These are phyloP conservation scores for Aureoboletus auriporus DNA, from an alignment of 768 basidiomycete species.

Conservation along the genomic window DNA sequence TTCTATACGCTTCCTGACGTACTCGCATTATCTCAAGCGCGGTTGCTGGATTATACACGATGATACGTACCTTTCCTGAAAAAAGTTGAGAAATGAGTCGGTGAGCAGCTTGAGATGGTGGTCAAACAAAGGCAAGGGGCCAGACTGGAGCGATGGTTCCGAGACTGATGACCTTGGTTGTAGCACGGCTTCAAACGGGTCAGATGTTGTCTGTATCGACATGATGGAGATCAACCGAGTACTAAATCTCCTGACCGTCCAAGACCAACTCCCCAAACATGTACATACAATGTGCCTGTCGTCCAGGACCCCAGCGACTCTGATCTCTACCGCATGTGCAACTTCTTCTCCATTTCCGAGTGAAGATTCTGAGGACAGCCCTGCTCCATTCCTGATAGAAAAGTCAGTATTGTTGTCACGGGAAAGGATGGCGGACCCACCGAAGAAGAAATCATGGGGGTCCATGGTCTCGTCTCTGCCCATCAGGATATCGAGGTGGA, in stretches of 20 bases:
- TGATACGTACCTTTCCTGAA: constrained; percentile 69
- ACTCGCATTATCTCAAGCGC: constrained; percentile 15
- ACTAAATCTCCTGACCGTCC: neutral
- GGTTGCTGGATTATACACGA: constrained; percentile 11
- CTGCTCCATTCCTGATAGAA: constrained; percentile 48
- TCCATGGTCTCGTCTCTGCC: constrained; percentile 86
- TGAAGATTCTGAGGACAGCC: constrained; percentile 54
- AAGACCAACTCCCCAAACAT: constrained; percentile 19
- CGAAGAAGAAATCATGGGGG: constrained; percentile 74
- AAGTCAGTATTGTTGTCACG: constrained; percentile 2
- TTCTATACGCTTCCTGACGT: constrained; percentile 71
- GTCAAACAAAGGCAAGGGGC: constrained; percentile 71
- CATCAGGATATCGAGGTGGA: constrained; percentile 90
- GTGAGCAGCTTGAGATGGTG: constrained; percentile 61
- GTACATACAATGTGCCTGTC: constrained; percentile 14
- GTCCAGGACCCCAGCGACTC: neutral
- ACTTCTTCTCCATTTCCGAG: constrained; percentile 62
- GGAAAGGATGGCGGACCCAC: constrained; percentile 37
- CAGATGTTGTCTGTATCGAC: constrained; percentile 16
- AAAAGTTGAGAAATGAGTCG: constrained; percentile 77
- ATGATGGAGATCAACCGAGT: constrained; percentile 10
- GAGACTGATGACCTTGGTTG: constrained; percentile 24
- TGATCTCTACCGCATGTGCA: constrained; percentile 32
- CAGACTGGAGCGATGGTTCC: constrained; percentile 32
- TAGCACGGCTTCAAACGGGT: constrained; percentile 19